Evolutionary conservation across 169 alveolate genomes (phyloP), one percentile per base, ranked within the genome.

Genomic region (Blepharisma undulans): DNA sequence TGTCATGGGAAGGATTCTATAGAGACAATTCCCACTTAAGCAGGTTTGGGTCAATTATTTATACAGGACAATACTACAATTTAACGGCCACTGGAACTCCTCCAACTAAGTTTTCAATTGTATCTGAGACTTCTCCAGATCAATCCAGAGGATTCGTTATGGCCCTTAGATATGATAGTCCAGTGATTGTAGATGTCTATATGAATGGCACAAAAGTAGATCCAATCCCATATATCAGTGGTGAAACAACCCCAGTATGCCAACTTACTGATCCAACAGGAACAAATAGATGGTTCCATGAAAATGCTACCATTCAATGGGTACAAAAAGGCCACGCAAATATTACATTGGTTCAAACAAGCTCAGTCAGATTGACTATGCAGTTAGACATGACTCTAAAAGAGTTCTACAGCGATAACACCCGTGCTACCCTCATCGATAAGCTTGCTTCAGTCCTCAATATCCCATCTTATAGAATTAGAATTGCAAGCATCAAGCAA

Each of bases 1-100:
- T 92, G 74, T 36, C 59, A 30, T 92, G 96, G 95, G 94, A 85
- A 78, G 94, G 95, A 0, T 89, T 87, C 92, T 93, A 93, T 72
- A 86, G 93, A 25, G 84, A 86, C n/a, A 84, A 90, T 33, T 19
- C 22, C 25, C 86, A 94, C 29, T 25, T 77, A 19, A 48, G 92
- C 0, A 89, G 92, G 61, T 93, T 88, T 87, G 93, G 92, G 3
- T 18, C 88, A 12, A 60, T 92, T 14, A 72, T 93, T 36, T 36
- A 90, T n/a, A 80, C 87, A 66, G 89, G 82, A 33, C 66, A 80
- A 19, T 59, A 10, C 27, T 88, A 76, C 76, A 88, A 91, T 30
- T 71, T 92, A 2, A 19, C 79, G 14, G 78, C 36, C 33, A 92
- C 93, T 10, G 93, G 95, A 5, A 87, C 92, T 19, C 79, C 77